A percentile compares a stretch with the other conserved stretches of the same genome.
phyloP scores from a whole-genome alignment of 2,329 filamentous ascomycete species.

The Tolypocladium guangdongense region DNA sequence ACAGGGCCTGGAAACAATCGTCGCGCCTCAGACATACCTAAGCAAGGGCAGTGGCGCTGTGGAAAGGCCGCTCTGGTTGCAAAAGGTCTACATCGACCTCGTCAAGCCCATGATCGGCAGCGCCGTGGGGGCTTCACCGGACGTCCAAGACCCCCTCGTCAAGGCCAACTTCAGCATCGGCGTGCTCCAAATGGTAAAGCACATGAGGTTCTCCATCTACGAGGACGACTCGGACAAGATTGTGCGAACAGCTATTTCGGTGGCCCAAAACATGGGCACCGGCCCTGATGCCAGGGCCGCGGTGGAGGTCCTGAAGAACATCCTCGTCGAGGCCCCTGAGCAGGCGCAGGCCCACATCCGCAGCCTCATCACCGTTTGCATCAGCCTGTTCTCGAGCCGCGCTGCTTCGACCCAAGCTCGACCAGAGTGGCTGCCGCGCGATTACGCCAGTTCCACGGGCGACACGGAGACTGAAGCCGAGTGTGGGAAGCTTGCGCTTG shows the following conservation, averaged over 20 bases:
- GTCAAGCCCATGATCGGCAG: slow-evolving; percentile 32
- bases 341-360: slow-evolving; percentile 36
- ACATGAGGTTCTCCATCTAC: slow-evolving; percentile 40
- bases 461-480: slow-evolving; percentile 14
- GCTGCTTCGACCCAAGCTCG: slow-evolving; percentile 12
- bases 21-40: slow-evolving; percentile 27
- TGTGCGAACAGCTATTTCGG: slow-evolving; percentile 36
- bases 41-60: slow-evolving; percentile 30
- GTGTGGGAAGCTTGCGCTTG: slow-evolving; percentile 36
- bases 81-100: slow-evolving; percentile 37
- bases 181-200: slow-evolving; percentile 36
- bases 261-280: slow-evolving; percentile 29
- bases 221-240: slow-evolving; percentile 37
- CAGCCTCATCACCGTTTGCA: slow-evolving; percentile 35
- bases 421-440: slow-evolving; percentile 19
- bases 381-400: slow-evolving; percentile 24
- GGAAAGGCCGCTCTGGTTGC: slow-evolving; percentile 34
- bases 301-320: slow-evolving; percentile 34
- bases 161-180: slow-evolving; percentile 34
- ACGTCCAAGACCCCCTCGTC: slow-evolving; percentile 14
- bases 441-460: slow-evolving; percentile 7
- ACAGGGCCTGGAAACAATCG: slow-evolving; percentile 29
- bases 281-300: slow-evolving; percentile 35
- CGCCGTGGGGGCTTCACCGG: slow-evolving; percentile 23
- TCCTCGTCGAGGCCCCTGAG: slow-evolving; percentile 34